Percentiles rank a stretch among this genome's conserved stretches.
These are phyloP conservation scores for Pseudocercospora fuligena DNA, from an alignment of 2,329 filamentous ascomycete genomes.

Conservation along the genomic window DNA sequence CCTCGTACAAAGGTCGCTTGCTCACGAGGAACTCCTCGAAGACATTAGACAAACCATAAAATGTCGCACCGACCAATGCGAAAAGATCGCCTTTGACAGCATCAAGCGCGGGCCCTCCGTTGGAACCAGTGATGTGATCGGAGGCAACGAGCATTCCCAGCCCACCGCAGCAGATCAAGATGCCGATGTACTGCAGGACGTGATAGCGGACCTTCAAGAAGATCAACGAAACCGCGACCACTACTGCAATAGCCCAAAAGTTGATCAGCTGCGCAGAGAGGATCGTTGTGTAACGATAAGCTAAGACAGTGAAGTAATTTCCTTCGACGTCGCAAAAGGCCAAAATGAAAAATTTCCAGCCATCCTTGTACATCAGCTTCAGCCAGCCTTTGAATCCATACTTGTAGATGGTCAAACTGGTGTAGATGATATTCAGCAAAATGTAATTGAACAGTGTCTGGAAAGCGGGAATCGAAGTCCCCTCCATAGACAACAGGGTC, in stretches of 20 bases:
- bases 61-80: constrained; percentile 82
- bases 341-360: constrained; percentile 93
- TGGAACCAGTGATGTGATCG: constrained; percentile 80
- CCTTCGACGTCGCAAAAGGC: constrained; percentile 93
- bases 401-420: constrained; percentile 75
- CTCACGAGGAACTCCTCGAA: constrained; percentile 94
- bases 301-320: constrained; percentile 96
- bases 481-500: constrained; percentile 68
- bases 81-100: constrained; percentile 92
- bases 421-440: constrained; percentile 80
- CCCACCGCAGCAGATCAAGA: constrained; percentile 87
- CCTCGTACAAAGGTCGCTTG: constrained; percentile 86
- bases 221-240: constrained; percentile 81
- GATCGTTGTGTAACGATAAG: constrained; percentile 90
- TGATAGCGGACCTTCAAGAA: constrained; percentile 90
- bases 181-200: constrained; percentile 80
- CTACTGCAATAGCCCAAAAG: constrained; percentile 96
- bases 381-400: constrained; percentile 77
- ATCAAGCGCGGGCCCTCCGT: constrained; percentile 70
- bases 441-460: constrained; percentile 96
- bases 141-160: constrained; percentile 85
- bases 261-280: constrained; percentile 94
- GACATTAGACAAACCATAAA: constrained; percentile 90
- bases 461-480: constrained; percentile 88
- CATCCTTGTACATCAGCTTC: constrained; percentile 67